Percentiles rank a stretch among this genome's conserved stretches.
Conservation (phyloP, 2,329 filamentous ascomycete genomes). For the Epichloe scottii region DNA sequence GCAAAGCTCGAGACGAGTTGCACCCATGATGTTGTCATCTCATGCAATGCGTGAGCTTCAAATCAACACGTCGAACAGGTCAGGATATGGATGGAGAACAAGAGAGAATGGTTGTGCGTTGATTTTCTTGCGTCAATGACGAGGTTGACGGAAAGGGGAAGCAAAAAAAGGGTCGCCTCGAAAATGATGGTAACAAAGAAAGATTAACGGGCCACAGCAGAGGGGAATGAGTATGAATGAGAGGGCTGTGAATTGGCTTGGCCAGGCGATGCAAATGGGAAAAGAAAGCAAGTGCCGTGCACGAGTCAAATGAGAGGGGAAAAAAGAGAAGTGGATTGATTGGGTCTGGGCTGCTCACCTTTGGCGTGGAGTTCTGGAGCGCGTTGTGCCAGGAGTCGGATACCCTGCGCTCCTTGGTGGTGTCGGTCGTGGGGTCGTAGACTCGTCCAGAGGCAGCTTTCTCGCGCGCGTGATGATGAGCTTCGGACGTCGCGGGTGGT, state of each 20-base stretch:
- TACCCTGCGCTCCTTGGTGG: slow-evolving; percentile 32
- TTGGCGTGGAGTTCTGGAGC: slow-evolving; percentile 30
- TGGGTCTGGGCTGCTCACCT: slow-evolving; percentile 26
- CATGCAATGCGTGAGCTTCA: not conserved
- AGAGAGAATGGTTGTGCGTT: not conserved
- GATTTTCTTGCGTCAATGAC: not conserved
- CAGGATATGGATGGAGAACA: not conserved
- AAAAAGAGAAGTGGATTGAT: slow-evolving; percentile 17
- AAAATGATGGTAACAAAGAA: not conserved
- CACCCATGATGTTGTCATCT: not conserved
- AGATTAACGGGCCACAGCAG: not conserved
- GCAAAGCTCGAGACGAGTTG: not conserved
- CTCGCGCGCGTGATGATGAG: slow-evolving; percentile 22
- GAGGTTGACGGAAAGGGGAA: not conserved
- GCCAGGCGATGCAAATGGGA: slow-evolving; percentile 1
- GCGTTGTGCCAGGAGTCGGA: slow-evolving; percentile 37
- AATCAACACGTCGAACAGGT: not conserved
- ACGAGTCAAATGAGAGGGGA: slow-evolving; percentile 8
- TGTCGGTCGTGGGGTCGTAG: slow-evolving; percentile 43
- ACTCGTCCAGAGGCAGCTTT: slow-evolving; percentile 32
- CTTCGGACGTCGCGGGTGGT: slow-evolving; percentile 4
- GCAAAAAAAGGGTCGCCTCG: not conserved
- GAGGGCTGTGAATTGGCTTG: not conserved
- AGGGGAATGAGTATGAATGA: not conserved
- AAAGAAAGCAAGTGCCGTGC: slow-evolving; percentile 7